phyloP scores from a whole-genome alignment of 768 basidiomycete genomes.

The Paxillus rubicundulus region DNA sequence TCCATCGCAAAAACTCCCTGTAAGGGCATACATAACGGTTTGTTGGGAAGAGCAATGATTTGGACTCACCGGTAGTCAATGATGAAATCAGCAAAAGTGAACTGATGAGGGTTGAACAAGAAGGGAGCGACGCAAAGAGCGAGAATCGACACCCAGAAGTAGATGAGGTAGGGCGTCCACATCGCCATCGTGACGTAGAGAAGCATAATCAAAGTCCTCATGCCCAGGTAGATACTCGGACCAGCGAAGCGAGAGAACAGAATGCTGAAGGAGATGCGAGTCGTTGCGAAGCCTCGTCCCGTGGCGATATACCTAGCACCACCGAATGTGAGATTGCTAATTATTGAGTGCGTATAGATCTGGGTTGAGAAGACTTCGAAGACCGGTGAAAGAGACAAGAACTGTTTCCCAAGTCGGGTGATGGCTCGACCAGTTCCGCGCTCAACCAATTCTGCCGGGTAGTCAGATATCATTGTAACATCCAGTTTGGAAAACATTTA shows the following conservation, averaged over 20 bases:
- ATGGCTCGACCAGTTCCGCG: conserved; percentile 92
- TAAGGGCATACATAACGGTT: conserved; percentile 5
- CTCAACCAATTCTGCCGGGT: conserved; percentile 79
- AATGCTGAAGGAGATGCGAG: conserved; percentile 90
- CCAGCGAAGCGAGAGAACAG: conserved; percentile 98
- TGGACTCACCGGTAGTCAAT: conserved; percentile 81
- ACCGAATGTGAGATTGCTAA: conserved; percentile 95
- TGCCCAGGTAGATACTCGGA: conserved; percentile 96
- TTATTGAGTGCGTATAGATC: conserved; percentile 96
- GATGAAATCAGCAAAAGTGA: conserved; percentile 94
- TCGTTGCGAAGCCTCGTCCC: conserved; percentile 97
- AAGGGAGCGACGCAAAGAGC: conserved; percentile 94
- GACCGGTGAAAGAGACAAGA: conserved; percentile 87
- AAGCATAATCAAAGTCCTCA: conserved; percentile 87
- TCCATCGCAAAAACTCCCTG: conserved; percentile 98
- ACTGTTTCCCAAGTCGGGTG: conserved; percentile 90
- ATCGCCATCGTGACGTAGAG: conserved; percentile 91
- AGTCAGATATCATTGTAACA: conserved; percentile 16
- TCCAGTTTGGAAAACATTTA: conserved; percentile 30
- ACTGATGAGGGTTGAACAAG: conserved; percentile 99
- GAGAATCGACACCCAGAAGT: conserved; percentile 96
- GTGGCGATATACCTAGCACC: conserved; percentile 99
- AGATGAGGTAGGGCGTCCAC: conserved; percentile 91
- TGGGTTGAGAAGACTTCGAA: conserved; percentile 99
- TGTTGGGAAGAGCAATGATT: not conserved